Base-by-base conservation (phyloP, 1,284 basidiomycete species). In the Kwoniella shivajii region DNA sequence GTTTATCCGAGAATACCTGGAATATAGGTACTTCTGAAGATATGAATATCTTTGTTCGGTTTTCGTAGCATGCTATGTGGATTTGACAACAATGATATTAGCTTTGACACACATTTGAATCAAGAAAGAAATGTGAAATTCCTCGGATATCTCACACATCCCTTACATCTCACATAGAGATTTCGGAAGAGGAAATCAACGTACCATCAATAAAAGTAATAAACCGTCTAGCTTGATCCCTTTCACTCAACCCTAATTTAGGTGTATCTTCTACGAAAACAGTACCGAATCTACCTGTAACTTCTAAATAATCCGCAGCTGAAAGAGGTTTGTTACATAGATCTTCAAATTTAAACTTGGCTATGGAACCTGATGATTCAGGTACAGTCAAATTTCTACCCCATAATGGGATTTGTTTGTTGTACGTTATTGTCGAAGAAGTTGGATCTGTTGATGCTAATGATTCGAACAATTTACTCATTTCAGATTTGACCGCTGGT, bases 141-240 rank as follows among this genome's bases (percentile, higher is more conserved):
- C n/a, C n/a, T n/a, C n/a, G n/a, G n/a, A n/a, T n/a, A n/a, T n/a
- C n/a, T n/a, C n/a, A n/a, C n/a, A n/a, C n/a, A n/a, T n/a, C n/a
- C n/a, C n/a, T n/a, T n/a, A n/a, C n/a, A n/a, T n/a, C n/a, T n/a
- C n/a, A n/a, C n/a, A 39, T 27, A 14, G 11, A 44, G 20, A 37
- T 7, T n/a, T 9, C 13, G 4, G 14, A 37, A 27, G 22, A 4
- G n/a, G 31, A 16, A 31, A 34, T 20, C 30, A 18, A 80, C 83
- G 68, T 65, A 83, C 89, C 90, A 80, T 99, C 95, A 70, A 99
- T 88, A 70, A 98, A 98, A 0, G 94, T 96, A 76, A 99, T 99
- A 75, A 99, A 98, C 58, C 96, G 82, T 58, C 95, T 82, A 6
- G 93, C 93, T 80, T 88, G 83, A 76, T 99, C 96, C 78, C 96